phyloP scores from a whole-genome alignment of 345 rosid species.

The Streptanthus diversifolius region DNA sequence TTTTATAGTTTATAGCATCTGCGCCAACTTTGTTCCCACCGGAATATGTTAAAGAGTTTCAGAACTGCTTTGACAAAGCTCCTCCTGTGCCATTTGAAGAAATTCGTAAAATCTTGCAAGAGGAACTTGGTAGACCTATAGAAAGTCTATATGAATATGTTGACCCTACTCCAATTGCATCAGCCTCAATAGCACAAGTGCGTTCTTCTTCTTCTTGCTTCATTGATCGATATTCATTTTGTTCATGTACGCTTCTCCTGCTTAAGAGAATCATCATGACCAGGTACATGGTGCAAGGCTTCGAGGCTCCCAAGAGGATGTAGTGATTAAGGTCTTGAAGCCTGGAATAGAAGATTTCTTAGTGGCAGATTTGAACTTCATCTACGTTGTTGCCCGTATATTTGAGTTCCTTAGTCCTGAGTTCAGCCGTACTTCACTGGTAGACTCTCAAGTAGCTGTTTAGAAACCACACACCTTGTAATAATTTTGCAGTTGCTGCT shows the following conservation, averaged over 20 bases:
- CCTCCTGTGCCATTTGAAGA: slow-evolving; percentile 78
- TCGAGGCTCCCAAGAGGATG: slow-evolving; percentile 77
- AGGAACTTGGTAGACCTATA: slow-evolving; percentile 85
- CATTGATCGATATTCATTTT: background rate
- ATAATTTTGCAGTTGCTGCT: background rate
- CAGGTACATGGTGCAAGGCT: slow-evolving; percentile 97
- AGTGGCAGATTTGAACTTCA: slow-evolving; percentile 92
- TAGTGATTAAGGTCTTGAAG: slow-evolving; percentile 89
- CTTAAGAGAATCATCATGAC: slow-evolving; percentile 17
- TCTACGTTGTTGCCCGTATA: slow-evolving; percentile 81
- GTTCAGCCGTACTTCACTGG: slow-evolving; percentile 85
- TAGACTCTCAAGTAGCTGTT: slow-evolving; percentile 32
- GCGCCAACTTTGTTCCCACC: slow-evolving; percentile 91
- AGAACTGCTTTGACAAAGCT: slow-evolving; percentile 89
- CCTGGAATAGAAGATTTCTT: slow-evolving; percentile 89
- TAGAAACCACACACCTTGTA: background rate
- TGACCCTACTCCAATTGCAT: slow-evolving; percentile 87
- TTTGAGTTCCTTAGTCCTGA: slow-evolving; percentile 92
- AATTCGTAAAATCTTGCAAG: slow-evolving; percentile 66
- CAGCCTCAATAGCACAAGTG: slow-evolving; percentile 97
- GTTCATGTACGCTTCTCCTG: slow-evolving; percentile 19
- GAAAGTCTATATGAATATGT: slow-evolving; percentile 78
- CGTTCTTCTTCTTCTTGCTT: slow-evolving; percentile 8
- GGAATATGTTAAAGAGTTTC: slow-evolving; percentile 85
- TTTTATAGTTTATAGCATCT: slow-evolving; percentile 77